phyloP scores from a whole-genome alignment of 345 rosid genomes.

The Triadica sebifera region DNA sequence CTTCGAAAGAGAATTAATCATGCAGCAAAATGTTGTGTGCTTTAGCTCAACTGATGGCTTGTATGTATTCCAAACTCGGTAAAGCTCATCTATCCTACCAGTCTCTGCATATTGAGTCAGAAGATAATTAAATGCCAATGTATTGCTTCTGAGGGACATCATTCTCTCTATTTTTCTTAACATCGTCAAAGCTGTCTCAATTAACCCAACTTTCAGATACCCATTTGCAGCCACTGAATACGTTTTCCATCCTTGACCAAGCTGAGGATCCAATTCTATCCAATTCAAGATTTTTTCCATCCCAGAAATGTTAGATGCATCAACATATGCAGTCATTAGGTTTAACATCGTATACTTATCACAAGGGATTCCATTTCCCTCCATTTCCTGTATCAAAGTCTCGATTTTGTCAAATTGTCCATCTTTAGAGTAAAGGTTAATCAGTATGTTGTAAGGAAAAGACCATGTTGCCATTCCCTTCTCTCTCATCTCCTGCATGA shows the following conservation, averaged over 20 bases:
- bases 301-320: conserved; percentile 19
- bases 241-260: conserved; percentile 13
- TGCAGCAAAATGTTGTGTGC: background rate
- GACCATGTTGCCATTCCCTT: conserved; percentile 12
- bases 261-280: conserved; percentile 5
- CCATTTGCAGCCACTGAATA: conserved; percentile 29
- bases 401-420: conserved; percentile 24
- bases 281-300: conserved; percentile 24
- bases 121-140: conserved; percentile 14
- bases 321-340: conserved; percentile 16
- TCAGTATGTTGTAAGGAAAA: conserved; percentile 26
- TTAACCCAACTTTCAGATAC: conserved; percentile 23
- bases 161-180: conserved; percentile 24
- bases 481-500: conserved; percentile 27
- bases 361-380: conserved; percentile 18
- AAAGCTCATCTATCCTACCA: conserved; percentile 28
- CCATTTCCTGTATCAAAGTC: conserved; percentile 26
- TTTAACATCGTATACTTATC: conserved; percentile 20
- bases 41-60: conserved; percentile 1
- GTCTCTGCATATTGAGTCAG: conserved; percentile 17
- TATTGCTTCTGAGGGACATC: background rate
- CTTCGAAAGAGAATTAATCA: conserved; percentile 22
- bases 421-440: conserved; percentile 18
- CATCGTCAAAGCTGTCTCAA: conserved; percentile 22
- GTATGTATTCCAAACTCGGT: conserved; percentile 27